Evolutionary conservation across 768 basidiomycete species (phyloP), one percentile per base, ranked within the genome.

Genomic region (Collybiopsis confluens): DNA sequence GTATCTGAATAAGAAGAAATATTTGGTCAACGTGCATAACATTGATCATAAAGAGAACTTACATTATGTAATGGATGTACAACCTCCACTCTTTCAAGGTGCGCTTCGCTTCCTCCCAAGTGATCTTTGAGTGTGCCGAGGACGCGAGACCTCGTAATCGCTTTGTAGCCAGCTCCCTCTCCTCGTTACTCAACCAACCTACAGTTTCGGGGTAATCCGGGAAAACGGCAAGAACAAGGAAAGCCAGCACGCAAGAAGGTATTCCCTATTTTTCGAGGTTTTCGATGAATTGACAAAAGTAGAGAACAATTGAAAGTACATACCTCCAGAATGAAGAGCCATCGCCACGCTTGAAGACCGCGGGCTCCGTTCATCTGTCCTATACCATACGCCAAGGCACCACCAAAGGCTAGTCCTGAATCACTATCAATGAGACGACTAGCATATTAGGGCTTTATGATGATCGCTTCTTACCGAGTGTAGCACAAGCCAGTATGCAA

Each of bases 161-260:
- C 10, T 59, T 54, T 5, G 70, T 54, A 16, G 78, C 75, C 24
- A 73, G 62, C 24, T 64, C 70, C 27, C 70, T 66, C 60, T 82
- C 78, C 16, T 65, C 64, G 2, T 66, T 65, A 1, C 71, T 73
- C 20, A 82, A 68, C 73, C 78, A 79, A 24, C 56, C 60, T 10
- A 64, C 62, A 2, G 76, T 74, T 45, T 77, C 77, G 1, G 80
- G 80, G 65, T 74, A 80, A 62, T 82, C 80, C 42, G 75, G 72
- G 23, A 79, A 72, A 51, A 67, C 45, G 50, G 65, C 63, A 52
- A 59, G 67, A 7, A 67, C 63, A 7, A 69, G 52, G 21, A 72
- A 11, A 20, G 68, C 65, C 40, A 61, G 65, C 23, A 73, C 58
- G 60, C 73, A 70, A 3, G 78, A 77, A 9, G 77, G 62, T 4